Evolutionary conservation across 2,329 filamentous ascomycete species (phyloP).

Genomic region (Sphaerostilbella broomeana): DNA sequence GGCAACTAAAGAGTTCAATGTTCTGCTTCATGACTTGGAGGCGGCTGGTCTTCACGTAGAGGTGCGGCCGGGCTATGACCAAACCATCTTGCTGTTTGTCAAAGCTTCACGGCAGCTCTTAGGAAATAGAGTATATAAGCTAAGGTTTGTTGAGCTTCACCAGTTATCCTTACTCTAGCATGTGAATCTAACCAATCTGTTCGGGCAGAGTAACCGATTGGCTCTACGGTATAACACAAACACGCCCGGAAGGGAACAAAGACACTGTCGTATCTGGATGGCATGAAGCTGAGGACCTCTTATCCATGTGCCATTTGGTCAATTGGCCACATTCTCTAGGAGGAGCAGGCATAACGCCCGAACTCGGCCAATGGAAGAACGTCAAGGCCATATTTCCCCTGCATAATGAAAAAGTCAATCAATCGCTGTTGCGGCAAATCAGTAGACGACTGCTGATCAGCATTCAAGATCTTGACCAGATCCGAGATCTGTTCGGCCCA

Average conservation of each 20-base stretch:
- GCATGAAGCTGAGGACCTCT: slow-evolving; percentile 60
- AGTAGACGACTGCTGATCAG: slow-evolving; percentile 47
- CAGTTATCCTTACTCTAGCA: not conserved
- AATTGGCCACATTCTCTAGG: slow-evolving; percentile 51
- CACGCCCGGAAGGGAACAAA: slow-evolving; percentile 51
- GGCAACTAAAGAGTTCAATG: slow-evolving; percentile 29
- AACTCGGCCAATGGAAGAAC: slow-evolving; percentile 51
- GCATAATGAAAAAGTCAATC: slow-evolving; percentile 53
- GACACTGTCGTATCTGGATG: slow-evolving; percentile 44
- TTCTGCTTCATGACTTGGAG: slow-evolving; percentile 52
- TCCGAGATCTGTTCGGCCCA: slow-evolving; percentile 56
- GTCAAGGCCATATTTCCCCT: slow-evolving; percentile 56
- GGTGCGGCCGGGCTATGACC: slow-evolving; percentile 63
- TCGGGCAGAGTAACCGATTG: slow-evolving; percentile 61
- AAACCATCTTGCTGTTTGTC: slow-evolving; percentile 61
- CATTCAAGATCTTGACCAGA: slow-evolving; percentile 47
- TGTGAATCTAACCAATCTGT: slow-evolving; percentile 1
- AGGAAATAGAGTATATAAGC: slow-evolving; percentile 60
- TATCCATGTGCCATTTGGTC: slow-evolving; percentile 64
- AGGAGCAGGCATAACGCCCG: slow-evolving; percentile 56
- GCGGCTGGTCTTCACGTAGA: slow-evolving; percentile 61
- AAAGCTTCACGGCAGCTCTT: slow-evolving; percentile 57
- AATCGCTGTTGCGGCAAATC: slow-evolving; percentile 49
- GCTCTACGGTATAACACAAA: slow-evolving; percentile 62
- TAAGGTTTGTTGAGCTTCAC: slow-evolving; percentile 40